These are phyloP conservation scores for Xerocomus brunneocitrinus DNA, from an alignment of 768 basidiomycete genomes.

Conservation along the genomic window DNA sequence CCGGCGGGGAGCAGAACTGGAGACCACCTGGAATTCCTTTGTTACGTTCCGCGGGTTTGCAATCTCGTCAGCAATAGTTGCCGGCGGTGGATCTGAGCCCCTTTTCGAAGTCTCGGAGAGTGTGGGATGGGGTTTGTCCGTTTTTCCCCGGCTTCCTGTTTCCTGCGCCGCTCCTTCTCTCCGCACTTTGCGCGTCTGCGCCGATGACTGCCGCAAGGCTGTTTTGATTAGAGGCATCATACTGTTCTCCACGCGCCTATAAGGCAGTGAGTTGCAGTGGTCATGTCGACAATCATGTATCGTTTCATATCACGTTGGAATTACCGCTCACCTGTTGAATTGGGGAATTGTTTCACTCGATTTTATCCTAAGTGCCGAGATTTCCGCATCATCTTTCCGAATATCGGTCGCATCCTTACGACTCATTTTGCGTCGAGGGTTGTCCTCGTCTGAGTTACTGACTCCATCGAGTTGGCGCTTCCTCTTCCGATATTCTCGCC, in stretches of 20 bases:
- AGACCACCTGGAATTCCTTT: slow-evolving; percentile 47
- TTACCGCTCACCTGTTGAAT: slow-evolving; percentile 60
- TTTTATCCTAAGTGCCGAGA: slow-evolving; percentile 43
- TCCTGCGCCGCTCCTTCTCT: slow-evolving; percentile 24
- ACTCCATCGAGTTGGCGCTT: slow-evolving; percentile 35
- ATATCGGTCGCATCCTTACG: slow-evolving; percentile 21
- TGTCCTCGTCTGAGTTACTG: slow-evolving; percentile 25
- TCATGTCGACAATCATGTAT: slow-evolving; percentile 5
- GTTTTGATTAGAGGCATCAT: slow-evolving; percentile 61
- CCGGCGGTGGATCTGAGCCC: slow-evolving; percentile 11
- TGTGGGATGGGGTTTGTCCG: slow-evolving; percentile 3
- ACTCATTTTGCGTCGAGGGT: slow-evolving; percentile 25
- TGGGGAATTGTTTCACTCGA: slow-evolving; percentile 70
- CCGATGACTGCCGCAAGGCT: slow-evolving; percentile 55
- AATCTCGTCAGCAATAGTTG: slow-evolving; percentile 16
- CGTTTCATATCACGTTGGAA: slow-evolving; percentile 9
- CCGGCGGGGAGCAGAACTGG: slow-evolving; percentile 55
- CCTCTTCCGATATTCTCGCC: slow-evolving; percentile 50
- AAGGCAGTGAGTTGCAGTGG: background rate
- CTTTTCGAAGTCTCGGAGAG: slow-evolving; percentile 11
- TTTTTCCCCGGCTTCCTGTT: slow-evolving; percentile 15
- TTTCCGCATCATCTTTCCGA: slow-evolving; percentile 3
- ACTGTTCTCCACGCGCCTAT: slow-evolving; percentile 68
- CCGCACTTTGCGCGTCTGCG: slow-evolving; percentile 43
- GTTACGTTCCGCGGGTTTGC: slow-evolving; percentile 13